Evolutionary conservation across 176 grass and related monocot genomes (phyloP).

Genomic region (Bolboschoenus planiculmis): DNA sequence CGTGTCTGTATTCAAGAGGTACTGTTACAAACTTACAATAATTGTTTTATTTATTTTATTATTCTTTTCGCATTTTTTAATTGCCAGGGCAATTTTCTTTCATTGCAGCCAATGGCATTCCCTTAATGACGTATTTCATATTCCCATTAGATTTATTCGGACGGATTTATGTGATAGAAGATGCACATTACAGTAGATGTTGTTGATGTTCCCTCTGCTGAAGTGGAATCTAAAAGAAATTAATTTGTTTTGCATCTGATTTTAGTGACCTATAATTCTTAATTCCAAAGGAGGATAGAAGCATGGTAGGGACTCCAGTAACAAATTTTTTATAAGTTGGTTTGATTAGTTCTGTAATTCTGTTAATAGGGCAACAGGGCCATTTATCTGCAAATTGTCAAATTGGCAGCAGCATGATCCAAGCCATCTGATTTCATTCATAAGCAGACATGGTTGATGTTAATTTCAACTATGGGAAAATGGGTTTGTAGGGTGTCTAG

Average conservation of each 20-base stretch:
- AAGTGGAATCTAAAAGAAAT: background rate
- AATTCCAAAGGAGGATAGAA: background rate
- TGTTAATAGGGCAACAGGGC: background rate
- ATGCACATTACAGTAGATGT: background rate
- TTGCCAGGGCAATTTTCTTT: background rate
- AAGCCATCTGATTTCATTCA: background rate
- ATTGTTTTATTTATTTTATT: background rate
- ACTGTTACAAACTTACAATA: background rate
- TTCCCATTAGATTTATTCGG: background rate
- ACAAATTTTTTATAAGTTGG: background rate
- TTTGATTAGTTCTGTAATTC: background rate
- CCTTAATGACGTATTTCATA: background rate
- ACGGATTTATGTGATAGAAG: background rate
- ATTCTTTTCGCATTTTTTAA: background rate
- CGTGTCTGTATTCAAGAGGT: slow-evolving; percentile 80
- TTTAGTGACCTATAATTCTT: background rate
- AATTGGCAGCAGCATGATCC: background rate
- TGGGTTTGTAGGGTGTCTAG: background rate
- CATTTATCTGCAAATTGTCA: background rate
- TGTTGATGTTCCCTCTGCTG: background rate
- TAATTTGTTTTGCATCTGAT: background rate
- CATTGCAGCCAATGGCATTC: background rate
- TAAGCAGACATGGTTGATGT: background rate
- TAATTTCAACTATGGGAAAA: background rate
- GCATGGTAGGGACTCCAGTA: background rate